A percentile compares a stretch with the other conserved stretches of the same genome.
Conservation (phyloP, 805 yeast genomes). For the Nakazawaea pomicola region DNA sequence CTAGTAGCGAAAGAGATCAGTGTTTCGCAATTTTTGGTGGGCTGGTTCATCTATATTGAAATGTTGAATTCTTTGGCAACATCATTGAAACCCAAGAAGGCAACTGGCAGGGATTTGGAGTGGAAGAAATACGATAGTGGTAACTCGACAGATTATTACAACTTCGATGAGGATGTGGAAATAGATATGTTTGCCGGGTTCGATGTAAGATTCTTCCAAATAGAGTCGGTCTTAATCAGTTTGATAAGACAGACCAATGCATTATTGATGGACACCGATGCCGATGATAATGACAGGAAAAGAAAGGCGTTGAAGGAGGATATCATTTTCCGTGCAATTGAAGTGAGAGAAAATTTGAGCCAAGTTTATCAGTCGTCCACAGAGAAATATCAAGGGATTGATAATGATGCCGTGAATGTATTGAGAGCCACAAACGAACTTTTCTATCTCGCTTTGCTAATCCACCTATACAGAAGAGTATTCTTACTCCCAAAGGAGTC, state of each 20-base stretch:
- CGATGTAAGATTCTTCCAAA: constrained; percentile 56
- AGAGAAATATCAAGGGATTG: constrained; percentile 7
- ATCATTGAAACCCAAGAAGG: constrained; percentile 27
- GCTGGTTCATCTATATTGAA: constrained; percentile 70
- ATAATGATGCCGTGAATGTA: constrained; percentile 18
- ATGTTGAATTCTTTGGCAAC: constrained; percentile 60
- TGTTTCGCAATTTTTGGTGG: constrained; percentile 47
- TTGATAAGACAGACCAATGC: constrained; percentile 29
- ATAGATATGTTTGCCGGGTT: constrained; percentile 65
- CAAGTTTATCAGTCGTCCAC: constrained; percentile 18
- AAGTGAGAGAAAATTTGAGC: constrained; percentile 28
- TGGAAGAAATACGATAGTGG: constrained; percentile 17
- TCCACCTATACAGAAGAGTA: constrained; percentile 55
- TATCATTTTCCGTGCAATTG: constrained; percentile 31
- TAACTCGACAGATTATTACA: constrained; percentile 14
- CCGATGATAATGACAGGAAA: no score
- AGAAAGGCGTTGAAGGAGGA: background rate
- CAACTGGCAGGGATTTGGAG: background rate
- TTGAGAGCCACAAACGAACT: constrained; percentile 45
- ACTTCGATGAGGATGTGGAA: constrained; percentile 25
- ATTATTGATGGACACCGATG: constrained; percentile 3
- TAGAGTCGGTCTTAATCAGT: constrained; percentile 44
- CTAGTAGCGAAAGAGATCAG: constrained; percentile 26
- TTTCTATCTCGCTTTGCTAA: constrained; percentile 47
- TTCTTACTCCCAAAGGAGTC: constrained; percentile 41